A percentile compares a stretch with the other conserved stretches of the same genome.
Evolutionary conservation across 331 rosid species (phyloP).

Genomic region (Quercus tomentella): DNA sequence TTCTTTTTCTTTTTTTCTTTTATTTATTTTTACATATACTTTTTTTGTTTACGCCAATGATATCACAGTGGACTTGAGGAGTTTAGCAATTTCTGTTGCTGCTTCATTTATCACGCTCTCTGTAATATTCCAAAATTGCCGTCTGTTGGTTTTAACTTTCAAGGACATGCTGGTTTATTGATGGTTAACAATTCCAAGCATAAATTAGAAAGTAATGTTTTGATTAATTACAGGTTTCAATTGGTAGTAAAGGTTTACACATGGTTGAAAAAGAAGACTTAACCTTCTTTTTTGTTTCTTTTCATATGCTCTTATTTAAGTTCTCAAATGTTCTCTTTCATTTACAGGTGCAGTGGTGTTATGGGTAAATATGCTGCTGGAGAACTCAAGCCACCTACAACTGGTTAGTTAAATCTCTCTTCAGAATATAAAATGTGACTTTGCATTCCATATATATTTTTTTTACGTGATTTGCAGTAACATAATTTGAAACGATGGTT

Average conservation of each 20-base stretch:
- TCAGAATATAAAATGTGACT: conserved; percentile 1
- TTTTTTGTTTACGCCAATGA: neutral
- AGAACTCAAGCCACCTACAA: conserved; percentile 91
- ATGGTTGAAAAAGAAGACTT: neutral
- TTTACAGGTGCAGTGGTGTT: conserved; percentile 97
- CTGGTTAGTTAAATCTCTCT: conserved; percentile 43
- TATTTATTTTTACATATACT: neutral
- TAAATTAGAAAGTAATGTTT: neutral
- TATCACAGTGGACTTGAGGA: neutral
- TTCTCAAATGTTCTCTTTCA: conserved; percentile 2
- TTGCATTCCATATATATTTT: neutral
- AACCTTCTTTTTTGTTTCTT: neutral
- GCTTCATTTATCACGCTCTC: neutral
- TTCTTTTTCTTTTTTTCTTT: neutral
- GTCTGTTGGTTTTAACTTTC: neutral
- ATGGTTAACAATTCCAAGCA: neutral
- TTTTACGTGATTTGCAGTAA: neutral
- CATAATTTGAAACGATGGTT: neutral
- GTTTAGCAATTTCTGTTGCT: neutral
- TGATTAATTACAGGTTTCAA: neutral
- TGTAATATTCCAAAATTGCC: neutral
- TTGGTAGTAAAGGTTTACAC: neutral
- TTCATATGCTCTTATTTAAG: conserved; percentile 1
- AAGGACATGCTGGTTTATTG: neutral
- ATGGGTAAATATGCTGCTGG: conserved; percentile 99